A percentile compares a stretch with the other conserved stretches of the same genome.
phyloP scores from a whole-genome alignment of 305 asterid genomes.

The Petunia hybrid region DNA sequence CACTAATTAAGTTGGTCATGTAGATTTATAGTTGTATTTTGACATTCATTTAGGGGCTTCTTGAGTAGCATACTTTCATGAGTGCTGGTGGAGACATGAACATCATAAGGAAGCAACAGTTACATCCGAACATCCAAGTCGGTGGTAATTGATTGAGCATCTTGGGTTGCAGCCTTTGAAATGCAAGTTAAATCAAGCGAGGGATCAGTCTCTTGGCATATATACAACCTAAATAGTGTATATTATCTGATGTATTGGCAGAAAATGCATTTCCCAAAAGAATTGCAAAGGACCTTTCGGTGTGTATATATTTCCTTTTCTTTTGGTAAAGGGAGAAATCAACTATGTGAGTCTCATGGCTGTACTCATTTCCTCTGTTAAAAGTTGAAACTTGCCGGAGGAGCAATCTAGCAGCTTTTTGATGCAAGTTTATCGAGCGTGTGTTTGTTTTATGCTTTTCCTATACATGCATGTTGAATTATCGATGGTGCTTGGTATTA shows the following conservation, averaged over 20 bases:
- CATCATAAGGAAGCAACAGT: not conserved
- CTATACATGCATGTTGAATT: no score
- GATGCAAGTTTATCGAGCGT: not conserved
- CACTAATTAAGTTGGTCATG: constrained; percentile 13
- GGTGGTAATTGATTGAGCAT: not conserved
- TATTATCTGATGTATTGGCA: not conserved
- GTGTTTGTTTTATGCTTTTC: not conserved
- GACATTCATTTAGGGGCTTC: constrained; percentile 65
- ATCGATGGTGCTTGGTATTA: no score
- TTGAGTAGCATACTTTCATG: constrained; percentile 68
- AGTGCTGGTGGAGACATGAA: not conserved
- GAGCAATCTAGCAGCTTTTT: not conserved
- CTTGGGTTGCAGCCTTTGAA: not conserved
- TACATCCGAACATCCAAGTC: constrained; percentile 24
- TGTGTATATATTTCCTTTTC: not conserved
- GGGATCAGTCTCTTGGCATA: not conserved
- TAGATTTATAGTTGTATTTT: constrained; percentile 31
- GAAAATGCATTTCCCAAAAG: not conserved
- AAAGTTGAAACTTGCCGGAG: not conserved
- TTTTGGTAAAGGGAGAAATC: not conserved
- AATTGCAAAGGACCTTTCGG: not conserved
- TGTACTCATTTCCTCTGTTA: not conserved
- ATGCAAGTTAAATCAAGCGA: constrained; percentile 14
- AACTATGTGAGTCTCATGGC: not conserved
- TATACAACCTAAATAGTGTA: constrained; percentile 3